phyloP scores from a whole-genome alignment of 1,284 basidiomycete species.

The Sanghuangporus weigelae region DNA sequence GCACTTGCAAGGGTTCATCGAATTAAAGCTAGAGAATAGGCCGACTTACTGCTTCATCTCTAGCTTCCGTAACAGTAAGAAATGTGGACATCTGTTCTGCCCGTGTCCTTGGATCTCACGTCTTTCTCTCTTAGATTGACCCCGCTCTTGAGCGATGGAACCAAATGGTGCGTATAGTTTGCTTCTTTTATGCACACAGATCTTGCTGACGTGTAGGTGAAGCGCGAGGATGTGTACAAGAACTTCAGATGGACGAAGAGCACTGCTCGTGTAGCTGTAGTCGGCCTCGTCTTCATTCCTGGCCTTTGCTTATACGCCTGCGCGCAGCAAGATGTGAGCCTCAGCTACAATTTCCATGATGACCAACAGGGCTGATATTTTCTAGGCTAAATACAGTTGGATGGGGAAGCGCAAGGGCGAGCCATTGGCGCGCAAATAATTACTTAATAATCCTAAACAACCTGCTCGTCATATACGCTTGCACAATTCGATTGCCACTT shows the following conservation, averaged over 20 bases:
- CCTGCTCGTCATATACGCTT: conserved; percentile 56
- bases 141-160: conserved; percentile 80
- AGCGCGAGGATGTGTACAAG: conserved; percentile 80
- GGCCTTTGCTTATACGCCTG: conserved; percentile 36
- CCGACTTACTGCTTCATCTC: not conserved
- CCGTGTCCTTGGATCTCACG: conserved; percentile 10
- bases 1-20: conserved; percentile 18
- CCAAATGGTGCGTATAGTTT: conserved; percentile 50
- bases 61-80: conserved; percentile 29
- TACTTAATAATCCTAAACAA: conserved; percentile 11
- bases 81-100: not conserved
- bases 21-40: not conserved
- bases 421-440: conserved; percentile 23
- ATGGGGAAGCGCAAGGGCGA: conserved; percentile 34
- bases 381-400: conserved; percentile 32
- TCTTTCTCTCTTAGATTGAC: conserved; percentile 47
- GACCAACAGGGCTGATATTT: not conserved
- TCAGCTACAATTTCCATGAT: not conserved
- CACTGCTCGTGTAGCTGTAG: conserved; percentile 48
- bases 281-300: conserved; percentile 45
- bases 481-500: conserved; percentile 85
- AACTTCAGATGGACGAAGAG: conserved; percentile 73
- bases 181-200: conserved; percentile 13
- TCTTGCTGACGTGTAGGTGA: not conserved
- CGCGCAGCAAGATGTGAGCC: conserved; percentile 33